Evolutionary conservation across 23 red algal species (phyloP).

Genomic region (Agarophyton chilense): DNA sequence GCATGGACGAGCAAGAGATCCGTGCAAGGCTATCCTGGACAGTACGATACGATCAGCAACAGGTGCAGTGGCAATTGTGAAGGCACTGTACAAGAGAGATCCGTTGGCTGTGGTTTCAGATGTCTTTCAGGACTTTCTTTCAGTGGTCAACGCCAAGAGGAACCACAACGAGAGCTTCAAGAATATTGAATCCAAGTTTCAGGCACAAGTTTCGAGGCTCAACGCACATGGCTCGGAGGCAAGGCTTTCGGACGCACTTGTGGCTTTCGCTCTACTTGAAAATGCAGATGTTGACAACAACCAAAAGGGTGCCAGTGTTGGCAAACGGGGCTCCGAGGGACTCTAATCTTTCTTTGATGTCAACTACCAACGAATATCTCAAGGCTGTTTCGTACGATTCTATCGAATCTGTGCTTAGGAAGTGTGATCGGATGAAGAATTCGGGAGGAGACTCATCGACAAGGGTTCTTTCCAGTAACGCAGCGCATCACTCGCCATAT

Average conservation of each 20-base stretch:
- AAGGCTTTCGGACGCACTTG: conserved; percentile 8
- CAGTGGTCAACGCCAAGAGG: neutral
- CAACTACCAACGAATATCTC: conserved; percentile 20
- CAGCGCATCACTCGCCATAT: neutral
- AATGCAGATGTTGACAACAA: no score
- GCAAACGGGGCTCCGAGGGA: conserved; percentile 4
- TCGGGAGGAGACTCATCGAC: neutral
- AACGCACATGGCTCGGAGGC: neutral
- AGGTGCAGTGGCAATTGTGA: neutral
- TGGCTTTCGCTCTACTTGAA: conserved; percentile 32
- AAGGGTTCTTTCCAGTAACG: neutral
- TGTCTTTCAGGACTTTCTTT: neutral
- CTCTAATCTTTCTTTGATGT: neutral
- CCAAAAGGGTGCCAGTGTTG: conserved; percentile 36
- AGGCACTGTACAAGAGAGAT: conserved; percentile 11
- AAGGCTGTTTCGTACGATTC: conserved; percentile 5
- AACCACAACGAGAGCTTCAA: neutral
- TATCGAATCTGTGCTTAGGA: neutral
- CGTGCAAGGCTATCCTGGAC: neutral
- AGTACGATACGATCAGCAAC: neutral
- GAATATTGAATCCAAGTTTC: neutral
- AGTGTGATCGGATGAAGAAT: conserved; percentile 18
- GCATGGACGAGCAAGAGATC: conserved; percentile 9
- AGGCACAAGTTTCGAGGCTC: conserved; percentile 18
- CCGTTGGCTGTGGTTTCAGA: conserved; percentile 15